These are phyloP conservation scores for Stephania cephalantha DNA, from an alignment of 164 flowering plant species.

Conservation along the genomic window DNA sequence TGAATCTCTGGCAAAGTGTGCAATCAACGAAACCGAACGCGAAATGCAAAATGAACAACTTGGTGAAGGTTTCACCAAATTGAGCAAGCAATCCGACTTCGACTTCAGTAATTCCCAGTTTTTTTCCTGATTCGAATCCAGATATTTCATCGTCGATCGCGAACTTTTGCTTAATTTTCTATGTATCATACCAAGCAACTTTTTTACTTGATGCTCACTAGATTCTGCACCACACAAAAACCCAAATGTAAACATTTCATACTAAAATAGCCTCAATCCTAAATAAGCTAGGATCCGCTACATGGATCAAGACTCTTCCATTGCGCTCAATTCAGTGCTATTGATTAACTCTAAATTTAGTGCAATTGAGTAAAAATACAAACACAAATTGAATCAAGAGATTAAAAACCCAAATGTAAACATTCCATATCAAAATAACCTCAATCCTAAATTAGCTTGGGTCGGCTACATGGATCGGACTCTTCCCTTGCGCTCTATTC, in stretches of 20 bases:
- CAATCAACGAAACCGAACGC: conserved; percentile 5
- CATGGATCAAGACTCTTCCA: no score
- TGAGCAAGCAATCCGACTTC: background rate
- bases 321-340: no score
- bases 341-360: no score
- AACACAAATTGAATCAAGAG: background rate
- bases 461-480: no score
- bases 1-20: conserved; percentile 13
- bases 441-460: no score
- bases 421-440: background rate
- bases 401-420: conserved; percentile 20
- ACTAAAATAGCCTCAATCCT: background rate
- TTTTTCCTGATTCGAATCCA: background rate
- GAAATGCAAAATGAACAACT: conserved; percentile 53
- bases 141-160: conserved; percentile 20
- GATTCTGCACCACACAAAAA: conserved; percentile 19
- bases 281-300: no score
- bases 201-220: conserved; percentile 22
- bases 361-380: background rate
- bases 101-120: conserved; percentile 1
- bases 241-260: background rate
- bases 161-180: conserved; percentile 35
- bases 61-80: conserved; percentile 13
- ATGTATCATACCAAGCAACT: conserved; percentile 38
- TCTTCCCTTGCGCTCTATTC: no score